These are phyloP conservation scores for Pelargonium citronellum DNA, from an alignment of 441 rosid genomes.

Conservation along the genomic window DNA sequence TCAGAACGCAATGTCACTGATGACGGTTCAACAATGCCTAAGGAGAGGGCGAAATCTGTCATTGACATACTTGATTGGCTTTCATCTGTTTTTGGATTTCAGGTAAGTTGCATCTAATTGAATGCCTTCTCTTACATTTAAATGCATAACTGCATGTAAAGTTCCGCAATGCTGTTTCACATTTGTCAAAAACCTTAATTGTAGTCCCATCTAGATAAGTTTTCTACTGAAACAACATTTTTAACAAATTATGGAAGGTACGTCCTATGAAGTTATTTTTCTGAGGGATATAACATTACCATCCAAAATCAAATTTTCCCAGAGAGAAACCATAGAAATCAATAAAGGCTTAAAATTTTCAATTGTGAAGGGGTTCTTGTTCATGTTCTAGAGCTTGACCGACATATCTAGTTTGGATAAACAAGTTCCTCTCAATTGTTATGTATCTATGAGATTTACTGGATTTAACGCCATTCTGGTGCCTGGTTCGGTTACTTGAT, in stretches of 20 bases:
- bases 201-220: neutral
- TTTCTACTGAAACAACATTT: too few relatives aligned
- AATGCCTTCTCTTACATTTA: slow-evolving; percentile 7
- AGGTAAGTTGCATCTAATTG: slow-evolving; percentile 42
- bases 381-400: neutral
- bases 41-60: slow-evolving; percentile 41
- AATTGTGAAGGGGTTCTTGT: neutral
- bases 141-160: slow-evolving; percentile 10
- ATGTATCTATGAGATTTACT: neutral
- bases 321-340: neutral
- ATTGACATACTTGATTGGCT: slow-evolving; percentile 92
- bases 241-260: neutral
- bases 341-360: neutral
- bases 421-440: neutral
- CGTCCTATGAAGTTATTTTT: neutral
- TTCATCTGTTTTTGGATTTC: slow-evolving; percentile 86
- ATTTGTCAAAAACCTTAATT: neutral
- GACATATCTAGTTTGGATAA: too few relatives aligned
- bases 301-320: neutral
- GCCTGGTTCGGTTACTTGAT: neutral
- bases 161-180: too few relatives aligned
- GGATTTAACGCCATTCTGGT: neutral
- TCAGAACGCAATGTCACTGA: slow-evolving; percentile 22
- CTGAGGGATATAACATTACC: neutral
- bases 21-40: slow-evolving; percentile 22